Base-by-base conservation (phyloP, 2,329 filamentous ascomycete genomes). In the Helotiales sp. region DNA sequence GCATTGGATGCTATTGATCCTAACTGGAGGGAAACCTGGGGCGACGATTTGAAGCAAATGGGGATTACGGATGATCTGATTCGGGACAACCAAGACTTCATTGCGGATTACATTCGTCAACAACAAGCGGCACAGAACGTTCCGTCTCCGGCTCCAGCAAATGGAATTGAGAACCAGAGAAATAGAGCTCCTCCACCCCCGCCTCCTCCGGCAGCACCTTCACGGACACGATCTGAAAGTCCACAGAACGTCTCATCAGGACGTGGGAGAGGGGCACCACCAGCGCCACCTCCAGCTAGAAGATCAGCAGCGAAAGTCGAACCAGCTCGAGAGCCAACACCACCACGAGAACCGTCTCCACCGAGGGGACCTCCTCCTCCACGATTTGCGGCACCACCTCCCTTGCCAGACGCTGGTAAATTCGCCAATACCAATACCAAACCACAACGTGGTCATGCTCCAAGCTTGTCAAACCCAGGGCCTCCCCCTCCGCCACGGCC, bases 361-460 rank as follows among this genome's bases (percentile, higher is more conserved):
- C 87, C 89, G 20, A 75, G 77, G 65, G 79, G 80, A 28, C 85
- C 85, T 10, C 86, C 89, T 24, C 86, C 89, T 61, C 87, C 88
- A 8, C 86, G 85, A 73, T 98, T 97, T 81, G 86, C 89, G 71
- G 95, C 93, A 8, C 96, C 96, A 54, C 96, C 96, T 37, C 92
- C 95, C 2, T 81, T 98, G 67, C 88, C 93, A 64, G 94, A 97
- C 78, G 96, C 96, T 66, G 96, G 96, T 43, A 97, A 93, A 79
- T 96, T 88, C 76, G 93, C 91, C 3, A 84, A 89, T 69, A 79
- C 82, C 32, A 81, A 83, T 65, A 79, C 78, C 26, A 83, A 80
- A 66, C 77, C 82, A 13, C 75, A 70, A 58, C 80, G 85, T 78
- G 73, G 82, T 75, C 79, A 84, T 75, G 78, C 81, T 66, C 77